These are phyloP conservation scores for Metschnikowia aberdeeniae DNA, from an alignment of 805 yeast genomes.

Conservation along the genomic window DNA sequence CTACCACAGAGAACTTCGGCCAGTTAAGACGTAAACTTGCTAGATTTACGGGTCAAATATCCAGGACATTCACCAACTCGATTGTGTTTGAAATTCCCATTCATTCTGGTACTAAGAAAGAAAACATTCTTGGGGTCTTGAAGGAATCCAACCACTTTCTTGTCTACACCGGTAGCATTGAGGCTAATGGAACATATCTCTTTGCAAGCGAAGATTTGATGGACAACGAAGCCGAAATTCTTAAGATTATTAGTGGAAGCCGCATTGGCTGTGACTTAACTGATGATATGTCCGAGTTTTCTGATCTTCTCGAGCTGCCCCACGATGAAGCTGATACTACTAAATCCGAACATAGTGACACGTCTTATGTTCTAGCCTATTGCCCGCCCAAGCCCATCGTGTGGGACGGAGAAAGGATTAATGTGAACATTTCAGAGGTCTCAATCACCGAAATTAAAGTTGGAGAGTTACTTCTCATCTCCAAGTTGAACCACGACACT, in stretches of 20 bases:
- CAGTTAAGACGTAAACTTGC: slow-evolving; percentile 76
- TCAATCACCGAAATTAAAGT: slow-evolving; percentile 56
- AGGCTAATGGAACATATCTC: slow-evolving; percentile 71
- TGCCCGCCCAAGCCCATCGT: slow-evolving; percentile 80
- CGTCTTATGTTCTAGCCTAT: slow-evolving; percentile 66
- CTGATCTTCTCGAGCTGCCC: slow-evolving; percentile 18
- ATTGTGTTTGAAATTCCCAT: slow-evolving; percentile 51
- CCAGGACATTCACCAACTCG: slow-evolving; percentile 71
- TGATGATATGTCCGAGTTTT: slow-evolving; percentile 23
- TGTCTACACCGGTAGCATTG: slow-evolving; percentile 68
- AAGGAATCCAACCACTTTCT: slow-evolving; percentile 69
- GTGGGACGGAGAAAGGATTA: slow-evolving; percentile 82
- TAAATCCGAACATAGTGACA: slow-evolving; percentile 18
- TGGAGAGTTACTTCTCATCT: slow-evolving; percentile 63
- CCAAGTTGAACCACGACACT: slow-evolving; percentile 52
- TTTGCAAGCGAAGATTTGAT: slow-evolving; percentile 64
- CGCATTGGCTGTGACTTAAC: slow-evolving; percentile 35
- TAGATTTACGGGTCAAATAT: slow-evolving; percentile 66
- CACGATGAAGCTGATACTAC: slow-evolving; percentile 5
- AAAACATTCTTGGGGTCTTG: slow-evolving; percentile 52
- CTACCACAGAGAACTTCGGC: slow-evolving; percentile 67
- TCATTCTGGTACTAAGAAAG: slow-evolving; percentile 41
- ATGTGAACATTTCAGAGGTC: slow-evolving; percentile 44
- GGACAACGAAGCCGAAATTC: slow-evolving; percentile 37
- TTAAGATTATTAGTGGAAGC: slow-evolving; percentile 37